These are phyloP conservation scores for Trypethelium eluteriae DNA, from an alignment of 495 filamentous ascomycete genomes.

Conservation along the genomic window DNA sequence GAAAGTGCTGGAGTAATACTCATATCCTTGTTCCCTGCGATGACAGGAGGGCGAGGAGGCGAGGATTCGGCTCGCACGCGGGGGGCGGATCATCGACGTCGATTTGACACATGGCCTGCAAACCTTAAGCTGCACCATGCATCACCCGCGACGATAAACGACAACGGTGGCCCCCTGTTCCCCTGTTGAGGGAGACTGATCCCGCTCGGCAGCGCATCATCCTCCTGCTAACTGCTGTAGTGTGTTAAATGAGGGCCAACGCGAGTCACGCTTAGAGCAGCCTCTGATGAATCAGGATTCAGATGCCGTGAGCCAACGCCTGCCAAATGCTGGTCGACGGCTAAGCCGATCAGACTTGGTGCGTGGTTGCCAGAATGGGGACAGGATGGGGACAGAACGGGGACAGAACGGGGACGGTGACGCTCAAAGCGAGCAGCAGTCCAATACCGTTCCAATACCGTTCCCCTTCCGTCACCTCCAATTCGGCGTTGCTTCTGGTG, in stretches of 20 bases:
- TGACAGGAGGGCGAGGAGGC: neutral
- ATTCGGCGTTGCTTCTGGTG: neutral
- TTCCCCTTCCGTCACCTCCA: neutral
- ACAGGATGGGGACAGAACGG: too few species aligned
- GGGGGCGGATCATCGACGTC: constrained; percentile 6
- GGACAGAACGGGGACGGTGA: neutral
- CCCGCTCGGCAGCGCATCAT: neutral
- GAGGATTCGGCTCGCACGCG: constrained; percentile 12
- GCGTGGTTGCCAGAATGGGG: neutral
- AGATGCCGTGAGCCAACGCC: neutral
- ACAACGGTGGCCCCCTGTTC: neutral
- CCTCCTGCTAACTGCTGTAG: too few species aligned
- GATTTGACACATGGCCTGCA: constrained; percentile 13
- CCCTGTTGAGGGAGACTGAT: constrained; percentile 1
- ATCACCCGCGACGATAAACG: constrained; percentile 11
- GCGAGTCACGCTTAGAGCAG: neutral
- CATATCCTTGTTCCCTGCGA: neutral
- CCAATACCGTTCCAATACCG: neutral
- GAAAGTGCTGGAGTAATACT: neutral
- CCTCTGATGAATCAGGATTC: constrained; percentile 5
- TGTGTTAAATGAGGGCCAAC: neutral
- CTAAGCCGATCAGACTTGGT: neutral
- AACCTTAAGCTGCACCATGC: constrained; percentile 5
- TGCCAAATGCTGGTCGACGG: neutral
- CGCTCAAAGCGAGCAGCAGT: neutral